These are phyloP conservation scores for Cordyceps tenuipes DNA, from an alignment of 2,329 filamentous ascomycete species.

Conservation along the genomic window DNA sequence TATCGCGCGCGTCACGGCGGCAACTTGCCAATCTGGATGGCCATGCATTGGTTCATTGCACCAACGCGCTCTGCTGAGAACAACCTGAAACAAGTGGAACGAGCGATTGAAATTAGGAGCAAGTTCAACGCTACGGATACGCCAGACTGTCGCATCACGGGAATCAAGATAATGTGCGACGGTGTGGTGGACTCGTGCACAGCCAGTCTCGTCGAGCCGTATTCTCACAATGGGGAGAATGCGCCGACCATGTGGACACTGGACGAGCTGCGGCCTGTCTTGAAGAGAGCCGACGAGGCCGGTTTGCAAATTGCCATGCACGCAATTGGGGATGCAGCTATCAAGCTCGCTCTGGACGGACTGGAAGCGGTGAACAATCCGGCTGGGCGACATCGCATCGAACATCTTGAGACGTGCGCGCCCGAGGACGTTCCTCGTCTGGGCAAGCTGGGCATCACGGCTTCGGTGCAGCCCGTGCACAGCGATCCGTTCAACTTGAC, in stretches of 20 bases:
- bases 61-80: conserved; percentile 25
- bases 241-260: conserved; percentile 44
- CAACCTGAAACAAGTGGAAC: conserved; percentile 29
- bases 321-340: conserved; percentile 53
- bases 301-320: conserved; percentile 53
- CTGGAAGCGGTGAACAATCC: conserved; percentile 34
- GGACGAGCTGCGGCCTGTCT: conserved; percentile 43
- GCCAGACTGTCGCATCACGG: conserved; percentile 41
- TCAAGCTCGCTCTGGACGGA: conserved; percentile 47
- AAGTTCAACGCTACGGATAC: conserved; percentile 27
- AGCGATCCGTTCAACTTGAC: conserved; percentile 47
- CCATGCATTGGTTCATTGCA: conserved; percentile 37
- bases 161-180: conserved; percentile 56
- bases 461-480: conserved; percentile 48
- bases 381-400: conserved; percentile 48
- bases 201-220: conserved; percentile 48
- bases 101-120: conserved; percentile 28
- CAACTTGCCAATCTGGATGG: conserved; percentile 28
- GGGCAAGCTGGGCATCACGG: conserved; percentile 47
- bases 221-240: conserved; percentile 36
- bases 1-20: conserved; percentile 20
- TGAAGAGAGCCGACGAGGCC: conserved; percentile 41
- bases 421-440: conserved; percentile 46
- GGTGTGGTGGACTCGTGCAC: conserved; percentile 57
- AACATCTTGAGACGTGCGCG: conserved; percentile 52